Conservation (phyloP, 2,329 filamentous ascomycete species). For the Paecilomyces sp. region DNA sequence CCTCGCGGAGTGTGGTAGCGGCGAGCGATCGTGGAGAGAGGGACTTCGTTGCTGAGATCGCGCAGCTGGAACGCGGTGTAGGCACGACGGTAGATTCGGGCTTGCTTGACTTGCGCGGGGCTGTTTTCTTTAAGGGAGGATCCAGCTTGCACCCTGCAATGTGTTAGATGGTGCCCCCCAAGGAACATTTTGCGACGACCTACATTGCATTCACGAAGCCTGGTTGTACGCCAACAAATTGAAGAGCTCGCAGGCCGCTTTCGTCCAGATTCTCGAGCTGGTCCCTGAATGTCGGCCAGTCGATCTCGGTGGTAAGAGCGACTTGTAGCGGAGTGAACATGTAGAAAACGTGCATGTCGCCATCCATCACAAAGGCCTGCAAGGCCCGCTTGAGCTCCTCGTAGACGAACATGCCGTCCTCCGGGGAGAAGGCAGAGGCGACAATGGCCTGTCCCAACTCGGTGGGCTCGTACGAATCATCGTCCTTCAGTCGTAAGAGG, state of each 20-base stretch:
- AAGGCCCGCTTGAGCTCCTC: constrained; percentile 61
- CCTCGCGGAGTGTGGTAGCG: constrained; percentile 67
- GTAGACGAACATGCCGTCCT: constrained; percentile 68
- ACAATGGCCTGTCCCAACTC: constrained; percentile 64
- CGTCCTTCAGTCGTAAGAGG: constrained; percentile 47
- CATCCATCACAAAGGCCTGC: constrained; percentile 69
- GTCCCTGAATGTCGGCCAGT: constrained; percentile 66
- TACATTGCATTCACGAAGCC: constrained; percentile 61
- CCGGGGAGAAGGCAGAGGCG: constrained; percentile 63
- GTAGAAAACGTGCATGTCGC: constrained; percentile 73
- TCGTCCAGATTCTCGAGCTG: constrained; percentile 66
- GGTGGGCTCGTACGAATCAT: constrained; percentile 53
- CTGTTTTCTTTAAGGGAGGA: constrained; percentile 55
- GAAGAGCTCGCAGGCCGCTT: constrained; percentile 61
- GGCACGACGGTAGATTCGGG: constrained; percentile 62
- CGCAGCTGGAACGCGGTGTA: constrained; percentile 72
- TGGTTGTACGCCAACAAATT: constrained; percentile 62
- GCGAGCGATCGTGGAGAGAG: constrained; percentile 60
- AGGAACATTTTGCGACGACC: constrained; percentile 13
- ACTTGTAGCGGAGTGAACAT: constrained; percentile 66
- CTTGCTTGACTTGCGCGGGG: constrained; percentile 51
- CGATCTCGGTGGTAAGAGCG: constrained; percentile 43
- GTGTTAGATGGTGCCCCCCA: constrained; percentile 2
- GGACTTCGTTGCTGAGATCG: constrained; percentile 69
- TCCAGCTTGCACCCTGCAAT: constrained; percentile 58